Evolutionary conservation across 2,329 filamentous ascomycete genomes (phyloP), one percentile per base, ranked within the genome.

Genomic region (Gaeumannomyces sp.): DNA sequence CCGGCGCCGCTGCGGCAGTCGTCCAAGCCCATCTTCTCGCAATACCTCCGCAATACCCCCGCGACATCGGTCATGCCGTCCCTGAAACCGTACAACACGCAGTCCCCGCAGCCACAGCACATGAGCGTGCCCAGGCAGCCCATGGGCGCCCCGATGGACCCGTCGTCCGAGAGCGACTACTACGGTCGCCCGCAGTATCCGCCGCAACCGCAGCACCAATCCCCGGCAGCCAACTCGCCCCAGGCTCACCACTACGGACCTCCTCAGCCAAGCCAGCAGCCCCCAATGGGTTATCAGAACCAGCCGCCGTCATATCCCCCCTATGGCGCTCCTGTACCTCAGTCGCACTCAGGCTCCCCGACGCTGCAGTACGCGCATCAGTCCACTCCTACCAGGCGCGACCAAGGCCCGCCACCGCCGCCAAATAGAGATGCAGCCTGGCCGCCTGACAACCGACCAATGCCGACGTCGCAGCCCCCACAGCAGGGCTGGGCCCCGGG

Each of bases 361-460:
- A 78, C 81, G n/a, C 79, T 81, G 27, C 84, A 85, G 68, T 87
- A 86, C 65, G 76, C 79, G 0, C 72, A 77, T 13, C 83, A 86
- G 70, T 76, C 77, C n/a, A 64, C 73, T 70, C 78, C 80, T 16
- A 76, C 80, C 33, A 73, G 77, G 14, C 78, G 81, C 27, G 82
- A 85, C 60, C 53, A 57, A 35, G 60, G 60, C 45, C 61, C 45
- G 53, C 70, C 79, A 0, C 75, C 71, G 13, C 71, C 73, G 11
- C 69, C 73, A 1, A 70, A 70, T 31, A 73, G 79, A 29, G 79
- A 80, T 56, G 66, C 70, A 6, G 74, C 73, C 62, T 79, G 76
- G 74, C 71, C 72, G 33, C 67, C 70, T 50, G 74, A 70, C 67
- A 68, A 69, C 16, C 61, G 65, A 5, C 65, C 67, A 14, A 63